Percentiles rank a stretch among this genome's conserved stretches.
phyloP scores from a whole-genome alignment of 2,329 filamentous ascomycete species.

The Clathrospora elynae region DNA sequence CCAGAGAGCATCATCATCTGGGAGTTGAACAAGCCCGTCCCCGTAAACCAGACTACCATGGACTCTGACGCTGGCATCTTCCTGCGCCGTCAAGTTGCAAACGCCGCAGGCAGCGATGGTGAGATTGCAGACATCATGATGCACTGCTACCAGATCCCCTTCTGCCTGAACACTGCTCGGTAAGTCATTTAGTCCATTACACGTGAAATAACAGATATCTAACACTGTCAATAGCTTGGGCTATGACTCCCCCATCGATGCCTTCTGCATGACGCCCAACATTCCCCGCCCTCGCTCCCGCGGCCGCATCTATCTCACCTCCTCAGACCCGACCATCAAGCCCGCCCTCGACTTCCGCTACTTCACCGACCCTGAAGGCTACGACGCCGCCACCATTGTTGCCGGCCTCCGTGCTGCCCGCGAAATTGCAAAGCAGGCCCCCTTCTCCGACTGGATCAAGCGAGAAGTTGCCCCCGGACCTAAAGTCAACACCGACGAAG shows the following conservation, averaged over 20 bases:
- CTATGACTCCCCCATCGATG: conserved; percentile 72
- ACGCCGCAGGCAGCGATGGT: conserved; percentile 72
- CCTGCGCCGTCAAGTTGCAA: conserved; percentile 74
- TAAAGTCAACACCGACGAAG: conserved; percentile 74
- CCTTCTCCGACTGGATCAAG: conserved; percentile 84
- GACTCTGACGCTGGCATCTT: conserved; percentile 90
- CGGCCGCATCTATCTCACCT: conserved; percentile 78
- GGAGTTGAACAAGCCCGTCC: conserved; percentile 80
- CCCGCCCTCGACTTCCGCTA: conserved; percentile 87
- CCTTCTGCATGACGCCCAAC: conserved; percentile 93
- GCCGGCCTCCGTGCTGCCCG: conserved; percentile 78
- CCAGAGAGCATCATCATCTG: conserved; percentile 71
- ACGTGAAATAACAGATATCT: conserved; percentile 7
- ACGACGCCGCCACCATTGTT: conserved; percentile 81
- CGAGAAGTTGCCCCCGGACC: conserved; percentile 80
- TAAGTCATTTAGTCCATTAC: conserved; percentile 23
- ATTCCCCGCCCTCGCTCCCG: conserved; percentile 81
- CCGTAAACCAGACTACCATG: conserved; percentile 83
- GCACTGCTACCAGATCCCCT: conserved; percentile 96
- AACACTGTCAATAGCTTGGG: conserved; percentile 59
- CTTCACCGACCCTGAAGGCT: conserved; percentile 84
- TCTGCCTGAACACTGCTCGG: conserved; percentile 81
- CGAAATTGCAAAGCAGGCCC: conserved; percentile 72
- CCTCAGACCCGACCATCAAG: conserved; percentile 74
- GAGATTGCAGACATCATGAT: conserved; percentile 88